phyloP scores from a whole-genome alignment of 2,329 filamentous ascomycete species.

The Camillea tinctor region DNA sequence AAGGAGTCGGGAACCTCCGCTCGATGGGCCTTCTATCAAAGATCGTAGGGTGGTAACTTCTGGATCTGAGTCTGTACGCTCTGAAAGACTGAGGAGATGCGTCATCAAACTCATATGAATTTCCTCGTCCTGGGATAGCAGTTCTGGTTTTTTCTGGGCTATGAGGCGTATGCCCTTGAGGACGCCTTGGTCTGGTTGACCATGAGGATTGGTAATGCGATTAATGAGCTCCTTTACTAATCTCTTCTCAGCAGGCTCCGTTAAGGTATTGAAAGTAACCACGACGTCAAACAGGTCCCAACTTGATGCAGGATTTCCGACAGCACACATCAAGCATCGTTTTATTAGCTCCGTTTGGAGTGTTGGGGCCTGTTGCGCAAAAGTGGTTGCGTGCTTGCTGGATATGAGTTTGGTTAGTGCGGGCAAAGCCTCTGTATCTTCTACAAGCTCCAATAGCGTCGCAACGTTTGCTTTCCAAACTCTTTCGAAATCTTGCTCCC shows the following conservation, averaged over 20 bases:
- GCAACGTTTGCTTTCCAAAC: conserved; percentile 47
- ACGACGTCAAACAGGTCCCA: conserved; percentile 51
- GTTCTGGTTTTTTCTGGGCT: conserved; percentile 41
- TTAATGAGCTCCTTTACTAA: conserved; percentile 35
- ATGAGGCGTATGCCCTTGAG: conserved; percentile 50
- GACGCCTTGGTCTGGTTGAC: conserved; percentile 25
- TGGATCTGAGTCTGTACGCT: conserved; percentile 41
- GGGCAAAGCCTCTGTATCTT: conserved; percentile 30
- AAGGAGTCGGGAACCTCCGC: conserved; percentile 45
- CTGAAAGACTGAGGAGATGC: conserved; percentile 53
- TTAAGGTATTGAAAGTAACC: conserved; percentile 42
- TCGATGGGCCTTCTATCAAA: conserved; percentile 44
- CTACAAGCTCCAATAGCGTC: conserved; percentile 37
- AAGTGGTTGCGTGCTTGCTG: conserved; percentile 36
- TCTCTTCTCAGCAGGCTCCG: conserved; percentile 32
- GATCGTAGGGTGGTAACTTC: conserved; percentile 44
- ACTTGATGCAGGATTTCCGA: conserved; percentile 28
- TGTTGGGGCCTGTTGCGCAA: conserved; percentile 38
- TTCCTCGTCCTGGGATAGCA: conserved; percentile 45
- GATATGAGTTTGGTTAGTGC: conserved; percentile 48
- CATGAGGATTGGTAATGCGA: conserved; percentile 19
- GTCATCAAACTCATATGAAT: conserved; percentile 51
- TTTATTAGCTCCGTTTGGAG: conserved; percentile 50
- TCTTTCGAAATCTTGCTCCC: conserved; percentile 35
- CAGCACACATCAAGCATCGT: conserved; percentile 39